phyloP scores from a whole-genome alignment of 2,329 filamentous ascomycete species.

The Arachnomyces sp. region DNA sequence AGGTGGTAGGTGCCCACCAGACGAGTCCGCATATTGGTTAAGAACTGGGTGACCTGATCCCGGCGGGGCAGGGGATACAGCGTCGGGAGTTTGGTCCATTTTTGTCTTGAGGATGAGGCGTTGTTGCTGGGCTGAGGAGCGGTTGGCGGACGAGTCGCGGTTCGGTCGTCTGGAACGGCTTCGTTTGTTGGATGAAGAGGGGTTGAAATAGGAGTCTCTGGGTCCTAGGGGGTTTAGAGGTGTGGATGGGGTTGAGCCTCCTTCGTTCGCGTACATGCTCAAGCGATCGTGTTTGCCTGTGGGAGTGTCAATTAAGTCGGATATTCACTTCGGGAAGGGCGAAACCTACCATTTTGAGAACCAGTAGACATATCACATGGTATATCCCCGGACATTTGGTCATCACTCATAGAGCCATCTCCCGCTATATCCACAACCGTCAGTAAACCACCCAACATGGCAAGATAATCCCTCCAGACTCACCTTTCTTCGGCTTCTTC shows the following conservation, averaged over 20 bases:
- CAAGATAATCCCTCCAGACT: slow-evolving; percentile 6
- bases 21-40: slow-evolving; percentile 31
- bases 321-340: not conserved
- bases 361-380: slow-evolving; percentile 11
- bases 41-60: slow-evolving; percentile 34
- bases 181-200: slow-evolving; percentile 13
- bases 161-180: slow-evolving; percentile 33
- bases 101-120: slow-evolving; percentile 38
- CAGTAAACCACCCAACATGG: not conserved
- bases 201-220: slow-evolving; percentile 31
- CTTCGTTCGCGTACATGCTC: slow-evolving; percentile 15
- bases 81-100: slow-evolving; percentile 35
- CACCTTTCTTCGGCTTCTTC: slow-evolving; percentile 39
- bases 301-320: not conserved
- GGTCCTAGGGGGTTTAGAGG: slow-evolving; percentile 30
- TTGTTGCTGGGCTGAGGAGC: slow-evolving; percentile 26
- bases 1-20: slow-evolving; percentile 19
- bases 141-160: slow-evolving; percentile 28
- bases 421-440: slow-evolving; percentile 1
- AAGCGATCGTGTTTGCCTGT: slow-evolving; percentile 11
- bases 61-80: slow-evolving; percentile 36
- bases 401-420: slow-evolving; percentile 27
- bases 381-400: slow-evolving; percentile 23
- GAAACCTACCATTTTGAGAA: not conserved
- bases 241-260: slow-evolving; percentile 27